Base-by-base conservation (phyloP, 495 filamentous ascomycete genomes). In the Penicillium arizonense region DNA sequence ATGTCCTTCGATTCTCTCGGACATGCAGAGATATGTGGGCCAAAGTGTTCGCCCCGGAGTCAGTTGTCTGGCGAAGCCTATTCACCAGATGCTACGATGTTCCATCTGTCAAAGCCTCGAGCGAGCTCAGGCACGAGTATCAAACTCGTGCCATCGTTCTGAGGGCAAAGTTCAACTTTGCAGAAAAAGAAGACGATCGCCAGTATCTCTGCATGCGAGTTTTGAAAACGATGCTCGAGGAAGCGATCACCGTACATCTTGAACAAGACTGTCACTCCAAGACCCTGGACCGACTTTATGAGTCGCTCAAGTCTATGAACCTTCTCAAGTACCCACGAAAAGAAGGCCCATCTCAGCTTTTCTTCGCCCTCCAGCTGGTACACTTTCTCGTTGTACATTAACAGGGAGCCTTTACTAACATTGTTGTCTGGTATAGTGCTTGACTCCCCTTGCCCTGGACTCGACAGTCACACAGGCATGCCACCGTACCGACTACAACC, bases 41-140 rank as follows among this genome's bases (percentile, higher is more conserved):
- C 0, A 47, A 51, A 23, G 60, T 69, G 11, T 46, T 72, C 7
- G 50, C 50, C 3, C 38, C 51, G 0, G 48, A 67, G 3, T 68
- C 68, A 0, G 28, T 49, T 0, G 53, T 75, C 26, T 79, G 75
- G 76, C 55, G 67, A 5, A 21, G 18, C 21, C 58, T 66, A 0
- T 79, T 73, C 50, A 26, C 33, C 13, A 59, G 65, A 13, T 52
- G 53, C 26, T 79, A 75, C 36, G 75, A 79, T 28, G 5, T 69
- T 7, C 58, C 59, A 7, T 13, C 26, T 1, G 52, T 53, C 5
- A 59, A 50, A 47, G 41, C 20, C 8, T 57, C 59, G 3, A 11
- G 24, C 1, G 63, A 73, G n/a, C 23, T 77, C 18, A 63, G 57
- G 38, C 38, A 47, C 1, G 62, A 71, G 21, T 78, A 74, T 40